A percentile compares a stretch with the other conserved stretches of the same genome.
These are phyloP conservation scores for Fusarium camptoceras DNA, from an alignment of 2,329 filamentous ascomycete species.

Conservation along the genomic window DNA sequence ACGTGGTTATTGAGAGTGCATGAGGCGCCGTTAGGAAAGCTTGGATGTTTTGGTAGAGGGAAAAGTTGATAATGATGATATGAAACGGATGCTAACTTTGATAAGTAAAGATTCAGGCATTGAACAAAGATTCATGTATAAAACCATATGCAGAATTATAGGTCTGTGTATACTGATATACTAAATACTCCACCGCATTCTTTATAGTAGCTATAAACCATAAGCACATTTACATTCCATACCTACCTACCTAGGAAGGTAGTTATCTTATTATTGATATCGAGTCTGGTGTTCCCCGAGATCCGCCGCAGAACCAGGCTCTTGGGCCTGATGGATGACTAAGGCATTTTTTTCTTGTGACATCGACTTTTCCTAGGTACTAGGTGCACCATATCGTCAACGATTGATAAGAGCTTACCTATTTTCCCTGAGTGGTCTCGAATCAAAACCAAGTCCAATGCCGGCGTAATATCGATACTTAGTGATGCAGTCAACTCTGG, in stretches of 20 bases:
- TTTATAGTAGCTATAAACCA: not conserved
- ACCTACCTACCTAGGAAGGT: no score
- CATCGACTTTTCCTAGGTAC: slow-evolving; percentile 32
- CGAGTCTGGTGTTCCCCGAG: not conserved
- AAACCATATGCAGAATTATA: not conserved
- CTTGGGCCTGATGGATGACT: slow-evolving; percentile 35
- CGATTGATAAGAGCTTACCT: slow-evolving; percentile 30
- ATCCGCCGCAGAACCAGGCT: slow-evolving; percentile 23
- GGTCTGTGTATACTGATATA: no score
- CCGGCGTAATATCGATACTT: slow-evolving; percentile 25
- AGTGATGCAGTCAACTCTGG: slow-evolving; percentile 60
- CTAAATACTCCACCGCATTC: not conserved
- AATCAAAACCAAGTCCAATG: slow-evolving; percentile 30
- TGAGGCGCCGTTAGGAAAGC: not conserved
- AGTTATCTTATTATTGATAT: not conserved
- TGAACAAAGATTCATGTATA: not conserved
- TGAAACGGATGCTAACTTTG: not conserved
- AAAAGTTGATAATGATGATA: slow-evolving; percentile 1
- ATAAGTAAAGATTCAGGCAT: not conserved
- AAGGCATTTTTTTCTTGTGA: slow-evolving; percentile 27
- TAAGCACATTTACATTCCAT: not conserved
- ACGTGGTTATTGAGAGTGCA: not conserved
- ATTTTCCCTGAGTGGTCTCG: slow-evolving; percentile 4
- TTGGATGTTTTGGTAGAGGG: slow-evolving; percentile 1
- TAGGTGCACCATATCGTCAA: slow-evolving; percentile 22